Percentiles rank a stretch among this genome's conserved stretches.
Conservation (phyloP, 345 rosid genomes). For the Eucalyptus regnans region DNA sequence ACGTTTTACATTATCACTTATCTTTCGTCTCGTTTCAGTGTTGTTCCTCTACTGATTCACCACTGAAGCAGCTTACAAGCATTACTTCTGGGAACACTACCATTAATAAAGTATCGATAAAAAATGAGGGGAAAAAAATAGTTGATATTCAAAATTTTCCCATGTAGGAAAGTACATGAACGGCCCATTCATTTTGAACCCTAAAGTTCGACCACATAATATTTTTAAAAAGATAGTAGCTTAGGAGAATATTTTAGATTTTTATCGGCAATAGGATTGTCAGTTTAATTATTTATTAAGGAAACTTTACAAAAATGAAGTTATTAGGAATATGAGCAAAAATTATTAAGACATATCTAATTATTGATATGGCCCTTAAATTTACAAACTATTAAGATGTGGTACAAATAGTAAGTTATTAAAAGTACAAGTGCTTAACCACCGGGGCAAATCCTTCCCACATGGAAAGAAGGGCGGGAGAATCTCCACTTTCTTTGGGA, state of each 20-base stretch:
- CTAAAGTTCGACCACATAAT: background rate
- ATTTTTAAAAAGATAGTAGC: background rate
- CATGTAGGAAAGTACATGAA: background rate
- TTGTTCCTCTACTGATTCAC: background rate
- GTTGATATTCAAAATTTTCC: background rate
- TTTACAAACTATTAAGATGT: background rate
- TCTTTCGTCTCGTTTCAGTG: background rate
- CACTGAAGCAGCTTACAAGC: background rate
- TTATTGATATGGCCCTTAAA: background rate
- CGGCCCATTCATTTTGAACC: no score
- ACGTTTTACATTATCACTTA: background rate
- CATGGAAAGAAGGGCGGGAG: no score
- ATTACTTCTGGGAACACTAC: background rate
- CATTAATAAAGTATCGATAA: background rate
- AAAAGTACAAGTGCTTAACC: background rate
- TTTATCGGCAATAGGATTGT: background rate
- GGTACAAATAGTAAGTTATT: background rate
- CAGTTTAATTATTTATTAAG: background rate
- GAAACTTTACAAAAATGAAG: background rate
- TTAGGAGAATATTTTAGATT: background rate
- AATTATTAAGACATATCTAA: background rate
- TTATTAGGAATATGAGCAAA: background rate
- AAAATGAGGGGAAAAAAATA: background rate
- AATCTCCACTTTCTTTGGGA: fast-evolving
- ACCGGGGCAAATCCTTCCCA: no score